Conservation (phyloP, 139 green algal species). For the Picochlorum sp. region DNA sequence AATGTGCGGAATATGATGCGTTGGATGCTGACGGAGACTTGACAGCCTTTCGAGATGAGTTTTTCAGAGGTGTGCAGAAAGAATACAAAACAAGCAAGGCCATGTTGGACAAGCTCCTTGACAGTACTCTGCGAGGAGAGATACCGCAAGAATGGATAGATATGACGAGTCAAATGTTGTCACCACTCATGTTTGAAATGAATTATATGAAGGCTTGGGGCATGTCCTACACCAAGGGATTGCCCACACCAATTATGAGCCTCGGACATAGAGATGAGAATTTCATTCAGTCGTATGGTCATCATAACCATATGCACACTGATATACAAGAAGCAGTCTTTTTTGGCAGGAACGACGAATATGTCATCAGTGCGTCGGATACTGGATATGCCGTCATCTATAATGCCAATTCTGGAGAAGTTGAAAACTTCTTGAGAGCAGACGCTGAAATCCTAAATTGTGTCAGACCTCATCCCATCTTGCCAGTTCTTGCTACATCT, state of each 20-base stretch:
- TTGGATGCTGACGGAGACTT: too few relatives aligned
- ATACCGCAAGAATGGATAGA: too few relatives aligned
- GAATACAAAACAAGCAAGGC: too few relatives aligned
- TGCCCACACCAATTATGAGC: too few relatives aligned
- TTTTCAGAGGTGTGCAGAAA: too few relatives aligned
- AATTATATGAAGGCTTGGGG: too few relatives aligned
- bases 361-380: constrained; percentile 69
- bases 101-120: too few relatives aligned
- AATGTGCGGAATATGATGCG: too few relatives aligned
- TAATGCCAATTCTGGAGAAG: constrained; percentile 25
- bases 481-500: constrained; percentile 67
- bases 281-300: constrained; percentile 21
- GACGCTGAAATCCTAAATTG: constrained; percentile 77
- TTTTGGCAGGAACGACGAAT: constrained; percentile 41
- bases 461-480: constrained; percentile 58
- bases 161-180: background rate
- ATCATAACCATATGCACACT: constrained; percentile 60
- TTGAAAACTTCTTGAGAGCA: constrained; percentile 30
- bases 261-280: background rate
- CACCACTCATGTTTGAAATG: background rate
- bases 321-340: constrained; percentile 84
- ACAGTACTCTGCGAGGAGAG: too few relatives aligned
- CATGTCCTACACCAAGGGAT: too few relatives aligned
- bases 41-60: too few relatives aligned
- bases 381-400: constrained; percentile 75